Percentiles rank a stretch among this genome's conserved stretches.
phyloP scores from a whole-genome alignment of 768 basidiomycete species.

The Suillus decipiens region DNA sequence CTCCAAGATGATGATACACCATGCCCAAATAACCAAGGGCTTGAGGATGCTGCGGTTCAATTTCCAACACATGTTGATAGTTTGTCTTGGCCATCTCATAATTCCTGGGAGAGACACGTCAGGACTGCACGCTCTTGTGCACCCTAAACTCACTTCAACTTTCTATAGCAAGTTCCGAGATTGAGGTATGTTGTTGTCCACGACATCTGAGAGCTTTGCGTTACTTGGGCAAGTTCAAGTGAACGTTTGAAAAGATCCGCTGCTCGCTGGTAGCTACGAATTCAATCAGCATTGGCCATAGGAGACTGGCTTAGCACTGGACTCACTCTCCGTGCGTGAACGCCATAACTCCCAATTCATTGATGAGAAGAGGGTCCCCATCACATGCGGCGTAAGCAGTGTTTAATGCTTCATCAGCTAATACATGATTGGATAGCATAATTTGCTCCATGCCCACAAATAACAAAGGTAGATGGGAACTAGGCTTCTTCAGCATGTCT shows the following conservation, averaged over 20 bases:
- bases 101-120: slow-evolving; percentile 33
- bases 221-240: slow-evolving; percentile 78
- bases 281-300: slow-evolving; percentile 6
- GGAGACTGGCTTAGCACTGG: not conserved
- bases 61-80: slow-evolving; percentile 80
- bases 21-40: slow-evolving; percentile 91
- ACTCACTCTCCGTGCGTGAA: slow-evolving; percentile 84
- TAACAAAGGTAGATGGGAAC: slow-evolving; percentile 93
- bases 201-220: slow-evolving; percentile 79
- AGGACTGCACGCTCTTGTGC: slow-evolving; percentile 1
- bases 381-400: slow-evolving; percentile 82
- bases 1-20: slow-evolving; percentile 73
- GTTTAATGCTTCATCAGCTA: slow-evolving; percentile 87
- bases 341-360: slow-evolving; percentile 92
- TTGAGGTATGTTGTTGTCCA: slow-evolving; percentile 94
- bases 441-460: slow-evolving; percentile 99
- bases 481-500: slow-evolving; percentile 35
- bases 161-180: slow-evolving; percentile 86
- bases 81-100: slow-evolving; percentile 67
- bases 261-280: slow-evolving; percentile 68
- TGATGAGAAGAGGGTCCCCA: slow-evolving; percentile 85
- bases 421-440: slow-evolving; percentile 73
- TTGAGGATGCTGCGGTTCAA: slow-evolving; percentile 81
- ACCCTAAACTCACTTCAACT: slow-evolving; percentile 59
- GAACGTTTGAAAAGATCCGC: slow-evolving; percentile 71